Evolutionary conservation across 2,329 filamentous ascomycete species (phyloP).

Genomic region (Penicillium psychrosexuale): DNA sequence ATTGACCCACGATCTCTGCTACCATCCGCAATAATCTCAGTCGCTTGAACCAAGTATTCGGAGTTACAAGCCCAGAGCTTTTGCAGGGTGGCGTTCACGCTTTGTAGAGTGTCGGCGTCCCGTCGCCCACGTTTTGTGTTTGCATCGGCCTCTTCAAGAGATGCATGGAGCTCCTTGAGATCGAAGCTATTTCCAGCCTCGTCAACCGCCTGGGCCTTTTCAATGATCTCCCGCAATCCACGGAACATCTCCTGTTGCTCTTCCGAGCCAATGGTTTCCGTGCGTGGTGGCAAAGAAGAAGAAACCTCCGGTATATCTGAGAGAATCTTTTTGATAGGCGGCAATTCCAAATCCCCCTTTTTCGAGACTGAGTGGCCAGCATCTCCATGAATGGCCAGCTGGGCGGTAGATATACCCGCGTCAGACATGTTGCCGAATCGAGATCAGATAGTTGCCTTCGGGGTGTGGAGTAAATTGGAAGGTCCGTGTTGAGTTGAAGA

Average conservation of each 20-base stretch:
- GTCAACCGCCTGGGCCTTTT: conserved; percentile 21
- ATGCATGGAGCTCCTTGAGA: conserved; percentile 28
- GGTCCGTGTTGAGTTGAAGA: not conserved
- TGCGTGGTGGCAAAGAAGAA: conserved; percentile 18
- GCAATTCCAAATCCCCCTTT: conserved; percentile 19
- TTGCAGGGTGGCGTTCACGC: conserved; percentile 29
- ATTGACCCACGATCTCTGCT: conserved; percentile 42
- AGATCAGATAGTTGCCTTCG: conserved; percentile 6
- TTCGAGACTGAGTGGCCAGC: conserved; percentile 1
- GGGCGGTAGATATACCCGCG: conserved; percentile 13
- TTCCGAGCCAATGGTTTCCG: conserved; percentile 21
- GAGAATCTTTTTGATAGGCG: conserved; percentile 28
- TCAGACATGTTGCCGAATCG: conserved; percentile 17
- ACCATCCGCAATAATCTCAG: conserved; percentile 42
- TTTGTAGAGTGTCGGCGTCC: conserved; percentile 25
- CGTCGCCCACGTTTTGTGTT: conserved; percentile 21
- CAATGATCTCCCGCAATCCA: conserved; percentile 32
- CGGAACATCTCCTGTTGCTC: conserved; percentile 36
- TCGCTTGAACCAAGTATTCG: conserved; percentile 32
- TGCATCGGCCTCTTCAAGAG: conserved; percentile 31
- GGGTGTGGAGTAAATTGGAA: not conserved
- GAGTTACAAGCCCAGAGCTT: conserved; percentile 40
- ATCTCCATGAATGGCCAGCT: conserved; percentile 2
- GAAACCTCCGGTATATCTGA: conserved; percentile 20
- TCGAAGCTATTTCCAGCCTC: conserved; percentile 25